Conservation (phyloP, 1,284 basidiomycete genomes). For the Meira nashicola region DNA sequence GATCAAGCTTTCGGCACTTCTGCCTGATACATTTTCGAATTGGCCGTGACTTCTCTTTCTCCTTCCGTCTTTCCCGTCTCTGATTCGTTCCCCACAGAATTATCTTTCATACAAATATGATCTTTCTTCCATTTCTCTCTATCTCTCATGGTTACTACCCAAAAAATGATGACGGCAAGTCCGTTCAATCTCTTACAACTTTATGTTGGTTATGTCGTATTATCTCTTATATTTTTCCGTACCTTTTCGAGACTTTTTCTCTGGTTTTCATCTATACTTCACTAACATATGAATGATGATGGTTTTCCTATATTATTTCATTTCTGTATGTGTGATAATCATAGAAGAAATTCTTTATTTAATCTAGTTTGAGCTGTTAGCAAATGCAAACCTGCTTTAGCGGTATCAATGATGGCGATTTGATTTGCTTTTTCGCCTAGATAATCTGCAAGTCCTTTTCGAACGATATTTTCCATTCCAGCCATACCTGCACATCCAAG, state of each 20-base stretch:
- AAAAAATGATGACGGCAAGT: neutral
- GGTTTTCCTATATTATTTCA: neutral
- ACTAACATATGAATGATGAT: no score
- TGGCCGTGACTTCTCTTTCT: neutral
- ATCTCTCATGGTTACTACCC: neutral
- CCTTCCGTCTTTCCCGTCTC: neutral
- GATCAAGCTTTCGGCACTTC: conserved; percentile 18
- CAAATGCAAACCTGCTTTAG: conserved; percentile 65
- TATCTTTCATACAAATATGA: neutral
- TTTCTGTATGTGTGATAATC: neutral
- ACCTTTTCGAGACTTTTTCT: neutral
- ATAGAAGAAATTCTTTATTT: conserved; percentile 58
- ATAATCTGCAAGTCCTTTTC: conserved; percentile 13
- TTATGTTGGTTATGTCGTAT: neutral
- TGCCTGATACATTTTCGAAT: neutral
- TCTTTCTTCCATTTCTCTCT: neutral
- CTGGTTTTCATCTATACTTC: neutral
- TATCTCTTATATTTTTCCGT: neutral
- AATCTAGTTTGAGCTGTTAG: conserved; percentile 62
- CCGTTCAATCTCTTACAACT: neutral
- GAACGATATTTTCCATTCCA: conserved; percentile 30
- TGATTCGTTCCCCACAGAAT: neutral
- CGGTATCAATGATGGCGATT: conserved; percentile 61
- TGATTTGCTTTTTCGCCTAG: conserved; percentile 1
- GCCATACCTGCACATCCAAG: conserved; percentile 42